These are phyloP conservation scores for Leishmania braziliensis DNA, from an alignment of 208 protist species.

Conservation along the genomic window DNA sequence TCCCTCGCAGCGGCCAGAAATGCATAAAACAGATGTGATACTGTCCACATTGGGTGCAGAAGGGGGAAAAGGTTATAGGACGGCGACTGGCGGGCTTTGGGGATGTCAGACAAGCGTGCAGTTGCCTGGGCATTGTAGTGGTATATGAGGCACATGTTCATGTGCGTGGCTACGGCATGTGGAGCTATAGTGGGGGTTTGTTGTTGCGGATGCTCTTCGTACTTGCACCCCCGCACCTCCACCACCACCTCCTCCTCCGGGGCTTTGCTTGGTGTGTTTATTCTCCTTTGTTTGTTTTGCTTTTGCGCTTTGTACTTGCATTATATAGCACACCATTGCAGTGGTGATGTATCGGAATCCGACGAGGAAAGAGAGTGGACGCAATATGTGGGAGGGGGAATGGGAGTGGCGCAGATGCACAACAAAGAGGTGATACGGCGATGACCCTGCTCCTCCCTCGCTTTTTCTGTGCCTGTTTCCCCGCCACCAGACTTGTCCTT, in stretches of 20 bases:
- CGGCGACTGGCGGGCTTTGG: neutral
- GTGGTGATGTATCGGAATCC: neutral
- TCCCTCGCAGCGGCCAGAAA: neutral
- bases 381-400: neutral
- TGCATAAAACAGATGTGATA: neutral
- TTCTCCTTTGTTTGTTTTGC: neutral
- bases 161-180: neutral
- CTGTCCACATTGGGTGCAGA: neutral
- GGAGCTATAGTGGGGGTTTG: neutral
- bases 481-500: neutral
- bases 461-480: neutral
- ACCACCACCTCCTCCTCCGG: neutral
- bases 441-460: neutral
- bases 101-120: neutral
- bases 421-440: neutral
- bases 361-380: neutral
- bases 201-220: neutral
- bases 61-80: neutral
- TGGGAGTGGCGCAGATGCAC: neutral
- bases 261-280: neutral
- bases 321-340: neutral
- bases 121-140: neutral
- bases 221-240: too few relatives aligned
- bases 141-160: neutral
- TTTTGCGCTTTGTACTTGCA: neutral